Evolutionary conservation across 305 asterid species (phyloP), one percentile per base, ranked within the genome.

Genomic region (Plantago coronopus): DNA sequence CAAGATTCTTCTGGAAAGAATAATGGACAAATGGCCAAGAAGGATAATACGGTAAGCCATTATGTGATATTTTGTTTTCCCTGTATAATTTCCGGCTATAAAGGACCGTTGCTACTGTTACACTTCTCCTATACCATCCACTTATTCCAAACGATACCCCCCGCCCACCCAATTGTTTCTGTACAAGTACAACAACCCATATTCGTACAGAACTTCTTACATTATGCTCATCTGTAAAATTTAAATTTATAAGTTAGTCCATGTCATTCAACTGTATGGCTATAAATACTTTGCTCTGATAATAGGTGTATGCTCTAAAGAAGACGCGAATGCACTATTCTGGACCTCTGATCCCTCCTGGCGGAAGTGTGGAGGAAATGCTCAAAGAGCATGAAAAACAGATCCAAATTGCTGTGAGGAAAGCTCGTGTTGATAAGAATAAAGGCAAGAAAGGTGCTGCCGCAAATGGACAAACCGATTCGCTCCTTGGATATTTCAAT

Each of bases 351-450:
- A 54, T 86, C 40, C 79, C 81, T n/a, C 72, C 76, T 0, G 82
- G 83, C 25, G 87, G 89, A 51, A 82, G 80, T 60, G 74, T 84
- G 23, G 95, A 83, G 59, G 94, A 89, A 54, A 86, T 89, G 91
- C 90, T 89, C 54, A 82, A 78, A 73, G 95, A 86, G 75, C 94
- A 83, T 21, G 94, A 86, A 63, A 86, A 68, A 64, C 93, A 82
- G 73, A 83, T 89, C 27, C 96, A 89, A 70, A 66, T 78, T 13
- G 96, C 96, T 31, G 95, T 89, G 29, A 84, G 96, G 66, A 89
- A 82, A 78, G 88, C 95, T 58, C 91, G 82, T 17, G 27, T 61
- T 0, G 86, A 84, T 65, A 84, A 82, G 78, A 72, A 72, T 27
- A 87, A 74, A 71, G 64, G 64, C 43, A 69, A 62, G 63, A 81